These are phyloP conservation scores for Tricholoma sp. DNA, from an alignment of 768 basidiomycete species.

Conservation along the genomic window DNA sequence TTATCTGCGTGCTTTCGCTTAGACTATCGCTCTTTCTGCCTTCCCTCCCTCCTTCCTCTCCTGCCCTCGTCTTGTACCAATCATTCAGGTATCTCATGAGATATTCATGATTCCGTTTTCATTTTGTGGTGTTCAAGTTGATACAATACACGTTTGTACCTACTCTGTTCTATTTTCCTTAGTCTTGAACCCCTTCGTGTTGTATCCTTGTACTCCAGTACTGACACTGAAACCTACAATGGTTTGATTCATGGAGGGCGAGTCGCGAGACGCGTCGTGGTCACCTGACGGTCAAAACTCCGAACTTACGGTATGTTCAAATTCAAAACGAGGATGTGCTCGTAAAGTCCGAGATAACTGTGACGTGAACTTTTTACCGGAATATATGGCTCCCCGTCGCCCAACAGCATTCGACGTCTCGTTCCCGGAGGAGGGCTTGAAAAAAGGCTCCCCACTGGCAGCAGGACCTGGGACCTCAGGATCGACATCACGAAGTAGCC, in stretches of 20 bases:
- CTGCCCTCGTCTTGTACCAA: not conserved
- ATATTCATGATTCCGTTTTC: not conserved
- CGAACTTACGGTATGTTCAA: no score
- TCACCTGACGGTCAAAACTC: no score
- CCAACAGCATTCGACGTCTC: constrained; percentile 53
- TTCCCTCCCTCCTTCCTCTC: no score
- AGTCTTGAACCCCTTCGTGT: not conserved
- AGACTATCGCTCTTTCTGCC: not conserved
- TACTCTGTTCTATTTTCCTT: not conserved
- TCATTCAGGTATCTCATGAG: not conserved
- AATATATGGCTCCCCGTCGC: constrained; percentile 34
- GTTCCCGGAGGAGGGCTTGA: constrained; percentile 37
- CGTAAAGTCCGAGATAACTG: no score
- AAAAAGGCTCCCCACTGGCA: not conserved
- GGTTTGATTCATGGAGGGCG: no score
- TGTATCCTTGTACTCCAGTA: not conserved
- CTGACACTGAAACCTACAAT: not conserved
- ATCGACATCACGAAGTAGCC: not conserved
- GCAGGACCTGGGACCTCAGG: not conserved
- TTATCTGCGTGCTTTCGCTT: not conserved
- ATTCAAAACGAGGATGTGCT: no score
- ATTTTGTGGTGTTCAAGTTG: no score
- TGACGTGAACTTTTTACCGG: no score
- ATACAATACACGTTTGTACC: not conserved
- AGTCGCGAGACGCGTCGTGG: not conserved